Evolutionary conservation across 2,329 filamentous ascomycete species (phyloP).

Genomic region (Fusarium devonianum): DNA sequence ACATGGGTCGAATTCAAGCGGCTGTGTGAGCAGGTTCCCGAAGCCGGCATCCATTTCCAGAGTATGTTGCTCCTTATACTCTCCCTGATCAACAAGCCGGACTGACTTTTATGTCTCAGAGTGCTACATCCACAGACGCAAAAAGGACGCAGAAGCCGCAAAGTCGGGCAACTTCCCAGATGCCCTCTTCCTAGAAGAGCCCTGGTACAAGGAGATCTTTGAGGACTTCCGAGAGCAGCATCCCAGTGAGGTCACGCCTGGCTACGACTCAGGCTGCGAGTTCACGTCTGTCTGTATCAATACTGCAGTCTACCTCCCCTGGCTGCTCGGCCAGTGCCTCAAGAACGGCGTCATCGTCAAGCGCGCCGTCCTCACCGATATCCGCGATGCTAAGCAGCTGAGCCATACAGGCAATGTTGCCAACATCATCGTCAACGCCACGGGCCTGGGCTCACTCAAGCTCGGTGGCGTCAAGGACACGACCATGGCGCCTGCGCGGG

Average conservation of each 20-base stretch:
- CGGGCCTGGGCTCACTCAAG: conserved; percentile 75
- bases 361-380: conserved; percentile 70
- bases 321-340: conserved; percentile 81
- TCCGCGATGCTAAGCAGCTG: conserved; percentile 68
- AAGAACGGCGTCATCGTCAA: conserved; percentile 74
- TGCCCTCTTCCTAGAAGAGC: conserved; percentile 68
- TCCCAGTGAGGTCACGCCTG: conserved; percentile 64
- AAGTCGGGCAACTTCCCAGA: conserved; percentile 57
- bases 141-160: conserved; percentile 62
- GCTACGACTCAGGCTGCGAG: conserved; percentile 73
- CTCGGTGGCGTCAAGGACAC: conserved; percentile 84
- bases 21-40: conserved; percentile 70
- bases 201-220: conserved; percentile 77
- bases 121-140: conserved; percentile 59
- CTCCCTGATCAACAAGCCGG: background rate
- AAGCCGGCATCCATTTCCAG: conserved; percentile 83
- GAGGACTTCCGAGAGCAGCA: conserved; percentile 73
- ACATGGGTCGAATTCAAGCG: conserved; percentile 71
- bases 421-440: conserved; percentile 83
- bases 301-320: conserved; percentile 84
- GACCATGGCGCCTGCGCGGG: conserved; percentile 76
- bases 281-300: conserved; percentile 94
- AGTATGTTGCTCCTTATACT: conserved; percentile 49
- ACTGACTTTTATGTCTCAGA: conserved; percentile 47
- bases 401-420: conserved; percentile 63